Evolutionary conservation across 306 rosid species (phyloP).

Genomic region (Vigna nakashimae): DNA sequence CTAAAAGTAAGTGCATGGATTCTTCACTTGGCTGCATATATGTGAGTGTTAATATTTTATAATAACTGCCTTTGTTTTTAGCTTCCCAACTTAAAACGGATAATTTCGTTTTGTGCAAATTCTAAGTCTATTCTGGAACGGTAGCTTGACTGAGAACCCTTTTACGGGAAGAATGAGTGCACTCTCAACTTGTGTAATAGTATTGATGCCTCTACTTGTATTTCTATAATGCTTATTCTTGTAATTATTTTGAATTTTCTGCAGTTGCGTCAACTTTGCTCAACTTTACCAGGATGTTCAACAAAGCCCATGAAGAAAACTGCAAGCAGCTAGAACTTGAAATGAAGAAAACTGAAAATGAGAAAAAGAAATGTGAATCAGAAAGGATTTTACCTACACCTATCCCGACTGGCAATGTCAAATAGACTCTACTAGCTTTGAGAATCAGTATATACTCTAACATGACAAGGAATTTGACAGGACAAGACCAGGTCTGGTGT

Average conservation of each 20-base stretch:
- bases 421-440: conserved; percentile 41
- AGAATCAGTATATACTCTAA: conserved; percentile 40
- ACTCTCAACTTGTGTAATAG: background rate
- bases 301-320: conserved; percentile 80
- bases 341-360: conserved; percentile 70
- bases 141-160: conserved; percentile 16
- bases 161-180: conserved; percentile 16
- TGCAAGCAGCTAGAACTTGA: conserved; percentile 76
- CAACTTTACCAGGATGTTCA: conserved; percentile 81
- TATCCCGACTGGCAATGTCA: conserved; percentile 60
- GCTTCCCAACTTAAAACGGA: background rate
- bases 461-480: conserved; percentile 34
- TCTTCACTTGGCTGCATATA: conserved; percentile 7
- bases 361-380: conserved; percentile 62
- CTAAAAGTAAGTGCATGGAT: conserved; percentile 12
- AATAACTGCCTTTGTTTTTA: conserved; percentile 11
- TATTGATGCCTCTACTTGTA: background rate
- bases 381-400: conserved; percentile 54
- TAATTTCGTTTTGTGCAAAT: conserved; percentile 3
- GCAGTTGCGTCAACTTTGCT: conserved; percentile 80
- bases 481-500: conserved; percentile 40
- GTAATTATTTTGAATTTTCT: conserved; percentile 36
- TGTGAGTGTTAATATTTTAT: background rate
- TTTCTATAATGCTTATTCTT: conserved; percentile 19
- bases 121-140: conserved; percentile 26